phyloP scores from a whole-genome alignment of 1,139 yeast genomes.

The Hansenula lynferdii region DNA sequence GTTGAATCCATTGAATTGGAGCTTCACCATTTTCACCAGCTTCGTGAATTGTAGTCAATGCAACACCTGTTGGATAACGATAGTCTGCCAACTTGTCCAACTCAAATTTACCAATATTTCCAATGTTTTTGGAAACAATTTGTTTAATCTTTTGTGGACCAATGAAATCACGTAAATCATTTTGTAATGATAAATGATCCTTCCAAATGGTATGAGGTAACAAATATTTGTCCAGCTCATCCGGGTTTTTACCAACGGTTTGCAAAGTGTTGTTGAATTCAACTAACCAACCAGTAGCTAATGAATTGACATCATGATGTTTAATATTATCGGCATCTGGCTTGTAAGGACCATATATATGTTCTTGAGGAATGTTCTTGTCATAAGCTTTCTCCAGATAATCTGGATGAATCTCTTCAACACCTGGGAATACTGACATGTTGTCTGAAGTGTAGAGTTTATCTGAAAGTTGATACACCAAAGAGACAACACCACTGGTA shows the following conservation, averaged over 20 bases:
- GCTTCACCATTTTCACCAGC: slow-evolving; percentile 20
- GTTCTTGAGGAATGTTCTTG: slow-evolving; percentile 26
- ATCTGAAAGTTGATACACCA: neutral
- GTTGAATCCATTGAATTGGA: slow-evolving; percentile 32
- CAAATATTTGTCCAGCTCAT: slow-evolving; percentile 20
- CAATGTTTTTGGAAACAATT: slow-evolving; percentile 11
- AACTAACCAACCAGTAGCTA: slow-evolving; percentile 27
- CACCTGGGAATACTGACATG: slow-evolving; percentile 18
- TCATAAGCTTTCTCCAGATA: slow-evolving; percentile 23
- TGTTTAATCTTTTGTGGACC: slow-evolving; percentile 27
- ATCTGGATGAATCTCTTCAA: slow-evolving; percentile 27
- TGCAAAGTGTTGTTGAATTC: slow-evolving; percentile 25
- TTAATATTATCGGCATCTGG: slow-evolving; percentile 26
- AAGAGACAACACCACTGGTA: neutral
- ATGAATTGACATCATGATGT: slow-evolving; percentile 20
- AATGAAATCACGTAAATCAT: slow-evolving; percentile 29
- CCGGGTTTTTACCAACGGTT: slow-evolving; percentile 6
- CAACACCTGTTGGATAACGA: slow-evolving; percentile 26
- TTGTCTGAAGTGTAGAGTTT: neutral
- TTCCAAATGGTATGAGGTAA: slow-evolving; percentile 31
- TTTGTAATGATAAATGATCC: slow-evolving; percentile 30
- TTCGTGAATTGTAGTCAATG: slow-evolving; percentile 25
- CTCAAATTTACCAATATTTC: slow-evolving; percentile 23
- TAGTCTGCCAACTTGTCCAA: slow-evolving; percentile 27
- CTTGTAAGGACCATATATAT: slow-evolving; percentile 24